These are phyloP conservation scores for Solanum stenotomum DNA, from an alignment of 257 asterid genomes.

Conservation along the genomic window DNA sequence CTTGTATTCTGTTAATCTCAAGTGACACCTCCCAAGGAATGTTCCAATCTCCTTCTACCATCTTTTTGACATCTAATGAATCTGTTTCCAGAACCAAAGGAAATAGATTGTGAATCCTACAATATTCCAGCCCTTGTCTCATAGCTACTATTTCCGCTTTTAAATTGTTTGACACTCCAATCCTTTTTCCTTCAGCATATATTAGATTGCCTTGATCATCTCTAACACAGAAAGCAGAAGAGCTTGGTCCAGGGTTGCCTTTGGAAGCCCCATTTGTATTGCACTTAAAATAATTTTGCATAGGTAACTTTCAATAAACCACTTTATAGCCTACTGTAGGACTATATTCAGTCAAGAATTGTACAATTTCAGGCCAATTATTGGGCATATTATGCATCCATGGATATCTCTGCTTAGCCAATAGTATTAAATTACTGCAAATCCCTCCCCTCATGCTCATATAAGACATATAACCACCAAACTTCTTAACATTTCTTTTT, in stretches of 20 bases:
- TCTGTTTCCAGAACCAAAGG: background rate
- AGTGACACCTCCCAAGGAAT: too few relatives aligned
- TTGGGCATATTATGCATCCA: background rate
- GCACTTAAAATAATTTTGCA: background rate
- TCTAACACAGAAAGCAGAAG: background rate
- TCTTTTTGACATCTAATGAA: background rate
- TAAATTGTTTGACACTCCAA: background rate
- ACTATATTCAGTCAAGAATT: too few relatives aligned
- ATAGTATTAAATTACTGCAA: too few relatives aligned
- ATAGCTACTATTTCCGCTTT: background rate
- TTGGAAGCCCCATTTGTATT: too few relatives aligned
- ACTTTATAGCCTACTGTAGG: background rate
- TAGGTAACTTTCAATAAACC: background rate
- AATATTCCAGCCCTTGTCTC: background rate
- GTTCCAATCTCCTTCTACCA: background rate
- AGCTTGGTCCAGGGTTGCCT: background rate
- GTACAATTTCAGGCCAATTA: background rate
- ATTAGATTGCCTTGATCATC: background rate
- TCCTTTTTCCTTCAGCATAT: background rate
- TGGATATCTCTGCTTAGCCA: background rate
- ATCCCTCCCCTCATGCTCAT: background rate
- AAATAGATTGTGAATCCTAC: background rate
- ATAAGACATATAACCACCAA: background rate
- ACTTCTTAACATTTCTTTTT: background rate
- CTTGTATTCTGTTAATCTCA: too few relatives aligned